Evolutionary conservation across 2,329 filamentous ascomycete genomes (phyloP).

Genomic region (Daldinia sp.): DNA sequence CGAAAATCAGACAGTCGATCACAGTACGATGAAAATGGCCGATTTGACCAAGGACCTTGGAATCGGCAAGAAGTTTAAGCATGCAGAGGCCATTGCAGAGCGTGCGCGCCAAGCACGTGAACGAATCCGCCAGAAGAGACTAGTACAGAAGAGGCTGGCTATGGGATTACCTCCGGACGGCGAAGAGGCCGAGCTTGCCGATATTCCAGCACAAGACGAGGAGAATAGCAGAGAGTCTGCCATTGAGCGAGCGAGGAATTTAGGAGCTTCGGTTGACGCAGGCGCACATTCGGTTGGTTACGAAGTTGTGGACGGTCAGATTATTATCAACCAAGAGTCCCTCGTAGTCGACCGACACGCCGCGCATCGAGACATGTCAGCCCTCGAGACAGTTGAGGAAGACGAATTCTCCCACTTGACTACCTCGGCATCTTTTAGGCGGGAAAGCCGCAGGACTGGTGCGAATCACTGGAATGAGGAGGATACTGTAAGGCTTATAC

Average conservation of each 20-base stretch:
- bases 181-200: constrained; percentile 28
- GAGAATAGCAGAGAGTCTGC: constrained; percentile 33
- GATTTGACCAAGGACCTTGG: constrained; percentile 74
- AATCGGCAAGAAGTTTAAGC: constrained; percentile 78
- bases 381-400: constrained; percentile 72
- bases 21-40: constrained; percentile 73
- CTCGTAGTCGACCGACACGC: constrained; percentile 74
- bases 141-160: constrained; percentile 48
- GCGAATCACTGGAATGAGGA: constrained; percentile 74
- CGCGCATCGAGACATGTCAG: constrained; percentile 55
- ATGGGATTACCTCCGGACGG: constrained; percentile 39
- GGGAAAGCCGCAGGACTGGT: constrained; percentile 67
- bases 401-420: constrained; percentile 79
- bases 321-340: constrained; percentile 74
- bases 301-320: constrained; percentile 74
- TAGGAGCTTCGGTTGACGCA: constrained; percentile 42
- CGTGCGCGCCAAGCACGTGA: constrained; percentile 62
- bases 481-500: constrained; percentile 57
- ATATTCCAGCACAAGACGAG: constrained; percentile 39
- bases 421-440: constrained; percentile 72
- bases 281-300: constrained; percentile 45
- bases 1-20: constrained; percentile 69
- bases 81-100: constrained; percentile 75
- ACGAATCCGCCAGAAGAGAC: constrained; percentile 51
- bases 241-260: constrained; percentile 34